Percentiles rank a stretch among this genome's conserved stretches.
phyloP scores from a whole-genome alignment of 306 rosid species.

The Acmispon strigosus region DNA sequence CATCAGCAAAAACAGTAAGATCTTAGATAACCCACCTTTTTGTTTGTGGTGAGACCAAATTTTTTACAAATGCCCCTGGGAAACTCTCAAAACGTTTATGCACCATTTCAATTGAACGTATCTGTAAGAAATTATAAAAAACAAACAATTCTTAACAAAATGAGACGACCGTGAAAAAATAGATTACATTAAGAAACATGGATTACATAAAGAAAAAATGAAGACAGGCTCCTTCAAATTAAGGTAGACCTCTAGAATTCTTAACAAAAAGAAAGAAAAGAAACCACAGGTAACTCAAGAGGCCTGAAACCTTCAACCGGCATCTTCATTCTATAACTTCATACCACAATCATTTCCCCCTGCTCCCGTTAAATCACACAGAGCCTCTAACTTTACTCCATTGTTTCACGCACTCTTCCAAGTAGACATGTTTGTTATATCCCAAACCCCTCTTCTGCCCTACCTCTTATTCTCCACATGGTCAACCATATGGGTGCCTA shows the following conservation, averaged over 20 bases:
- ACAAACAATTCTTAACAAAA: slow-evolving; percentile 1
- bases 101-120: slow-evolving; percentile 96
- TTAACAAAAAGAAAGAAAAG: neutral
- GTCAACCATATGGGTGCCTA: neutral
- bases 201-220: neutral
- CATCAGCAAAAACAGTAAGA: slow-evolving; percentile 6
- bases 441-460: too few species aligned
- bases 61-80: slow-evolving; percentile 77
- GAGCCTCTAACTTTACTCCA: neutral
- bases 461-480: neutral
- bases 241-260: neutral
- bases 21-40: slow-evolving; percentile 40
- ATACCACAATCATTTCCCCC: too few species aligned
- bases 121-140: slow-evolving; percentile 45
- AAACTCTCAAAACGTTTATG: slow-evolving; percentile 98
- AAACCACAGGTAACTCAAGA: too few species aligned
- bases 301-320: neutral
- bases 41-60: slow-evolving; percentile 56
- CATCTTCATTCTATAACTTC: neutral
- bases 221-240: neutral
- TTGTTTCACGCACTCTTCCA: neutral
- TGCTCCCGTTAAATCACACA: neutral
- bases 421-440: too few species aligned
- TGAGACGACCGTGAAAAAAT: slow-evolving; percentile 2
- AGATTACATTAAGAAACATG: neutral